phyloP scores from a whole-genome alignment of 148 eudicot species.

The Tetragonia tetragonoides region DNA sequence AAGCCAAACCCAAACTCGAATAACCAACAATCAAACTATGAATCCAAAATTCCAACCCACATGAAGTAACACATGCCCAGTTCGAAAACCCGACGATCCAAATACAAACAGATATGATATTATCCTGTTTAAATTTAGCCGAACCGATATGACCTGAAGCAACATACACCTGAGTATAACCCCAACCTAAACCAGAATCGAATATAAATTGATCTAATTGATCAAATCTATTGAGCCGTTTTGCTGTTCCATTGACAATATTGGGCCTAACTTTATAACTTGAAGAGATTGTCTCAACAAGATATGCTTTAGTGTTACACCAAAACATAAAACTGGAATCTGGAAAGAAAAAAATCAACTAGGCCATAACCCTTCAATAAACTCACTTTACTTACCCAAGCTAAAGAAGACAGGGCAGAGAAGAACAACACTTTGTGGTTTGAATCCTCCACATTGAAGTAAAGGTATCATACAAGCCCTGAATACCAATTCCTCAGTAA shows the following conservation, averaged over 20 bases:
- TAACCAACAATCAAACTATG: no score
- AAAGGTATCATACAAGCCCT: constrained; percentile 97
- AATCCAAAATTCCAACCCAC: no score
- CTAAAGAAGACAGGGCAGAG: constrained; percentile 89
- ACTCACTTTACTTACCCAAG: constrained; percentile 58
- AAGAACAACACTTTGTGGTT: constrained; percentile 51
- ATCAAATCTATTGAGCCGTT: no score
- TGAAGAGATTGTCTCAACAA: not conserved
- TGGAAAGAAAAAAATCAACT: constrained; percentile 1
- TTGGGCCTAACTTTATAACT: not conserved
- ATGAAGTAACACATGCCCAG: no score
- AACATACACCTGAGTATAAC: no score
- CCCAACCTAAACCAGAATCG: no score
- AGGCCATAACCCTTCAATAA: not conserved
- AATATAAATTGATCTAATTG: no score
- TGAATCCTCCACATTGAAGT: constrained; percentile 89
- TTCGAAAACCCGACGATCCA: no score
- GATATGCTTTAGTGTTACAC: not conserved
- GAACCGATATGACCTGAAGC: no score
- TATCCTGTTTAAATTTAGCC: no score
- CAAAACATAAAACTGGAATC: not conserved
- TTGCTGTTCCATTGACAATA: not conserved
- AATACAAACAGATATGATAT: no score
- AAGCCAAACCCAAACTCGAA: no score
- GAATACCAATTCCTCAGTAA: constrained; percentile 94